A percentile compares a stretch with the other conserved stretches of the same genome.
These are phyloP conservation scores for Drechslerella stenobrocha DNA, from an alignment of 2,329 filamentous ascomycete species.

Conservation along the genomic window DNA sequence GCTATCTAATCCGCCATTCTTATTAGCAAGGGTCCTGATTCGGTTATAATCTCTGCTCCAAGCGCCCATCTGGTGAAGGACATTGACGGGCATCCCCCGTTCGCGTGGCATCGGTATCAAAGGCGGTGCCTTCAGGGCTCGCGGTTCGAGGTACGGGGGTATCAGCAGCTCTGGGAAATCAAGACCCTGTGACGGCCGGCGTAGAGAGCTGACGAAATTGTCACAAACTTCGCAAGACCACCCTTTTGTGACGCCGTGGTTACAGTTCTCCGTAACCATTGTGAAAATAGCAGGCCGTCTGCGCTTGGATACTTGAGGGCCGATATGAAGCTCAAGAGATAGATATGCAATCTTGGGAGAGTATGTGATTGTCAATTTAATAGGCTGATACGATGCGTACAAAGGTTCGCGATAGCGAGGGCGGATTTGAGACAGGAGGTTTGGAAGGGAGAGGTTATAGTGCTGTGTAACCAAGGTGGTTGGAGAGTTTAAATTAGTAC, in stretches of 20 bases:
- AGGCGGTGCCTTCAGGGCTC: conserved; percentile 23
- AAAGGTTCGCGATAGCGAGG: too few species aligned
- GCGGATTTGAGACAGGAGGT: too few species aligned
- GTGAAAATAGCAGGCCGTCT: not conserved
- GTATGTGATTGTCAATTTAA: not conserved
- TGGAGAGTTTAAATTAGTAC: too few species aligned
- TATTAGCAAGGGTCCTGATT: conserved; percentile 2
- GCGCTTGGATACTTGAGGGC: not conserved
- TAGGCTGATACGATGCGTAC: too few species aligned
- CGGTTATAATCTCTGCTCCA: conserved; percentile 26
- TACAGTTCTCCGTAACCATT: conserved; percentile 13
- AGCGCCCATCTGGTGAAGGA: conserved; percentile 26
- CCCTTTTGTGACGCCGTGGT: conserved; percentile 9
- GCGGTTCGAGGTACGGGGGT: conserved; percentile 30
- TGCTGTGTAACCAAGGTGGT: too few species aligned
- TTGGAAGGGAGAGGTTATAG: too few species aligned
- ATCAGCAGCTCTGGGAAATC: conserved; percentile 43
- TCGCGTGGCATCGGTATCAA: conserved; percentile 24
- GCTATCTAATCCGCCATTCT: not conserved
- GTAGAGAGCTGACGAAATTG: conserved; percentile 34
- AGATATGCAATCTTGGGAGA: too few species aligned
- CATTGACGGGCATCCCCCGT: not conserved
- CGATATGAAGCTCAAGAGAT: too few species aligned
- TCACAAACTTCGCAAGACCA: conserved; percentile 30
- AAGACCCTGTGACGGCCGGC: conserved; percentile 11